A percentile compares a stretch with the other conserved stretches of the same genome.
Conservation (phyloP, 2,329 filamentous ascomycete species). For the Aspergillus sp. region DNA sequence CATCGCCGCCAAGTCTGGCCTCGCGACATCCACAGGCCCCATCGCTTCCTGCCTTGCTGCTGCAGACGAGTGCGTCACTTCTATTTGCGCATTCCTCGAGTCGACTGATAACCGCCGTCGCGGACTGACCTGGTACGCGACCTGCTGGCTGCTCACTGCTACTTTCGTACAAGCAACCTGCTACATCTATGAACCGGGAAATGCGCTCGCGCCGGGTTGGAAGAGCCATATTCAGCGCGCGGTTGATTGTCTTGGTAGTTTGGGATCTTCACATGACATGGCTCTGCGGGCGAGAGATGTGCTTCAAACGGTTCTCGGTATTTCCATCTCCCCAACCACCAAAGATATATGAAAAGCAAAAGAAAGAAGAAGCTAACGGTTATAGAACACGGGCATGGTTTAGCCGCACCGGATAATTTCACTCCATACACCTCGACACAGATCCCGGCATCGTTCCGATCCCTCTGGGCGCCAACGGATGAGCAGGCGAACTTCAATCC, state of each 20-base stretch:
- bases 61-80: slow-evolving; percentile 15
- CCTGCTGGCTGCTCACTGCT: slow-evolving; percentile 17
- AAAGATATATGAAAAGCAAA: neutral
- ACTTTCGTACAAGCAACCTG: slow-evolving; percentile 18
- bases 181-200: slow-evolving; percentile 14
- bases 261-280: slow-evolving; percentile 15
- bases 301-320: slow-evolving; percentile 13
- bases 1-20: slow-evolving; percentile 9
- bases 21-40: slow-evolving; percentile 8
- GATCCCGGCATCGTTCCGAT: slow-evolving; percentile 2
- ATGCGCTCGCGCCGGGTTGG: slow-evolving; percentile 10
- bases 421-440: slow-evolving; percentile 5
- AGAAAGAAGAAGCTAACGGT: neutral
- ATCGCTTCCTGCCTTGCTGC: slow-evolving; percentile 13
- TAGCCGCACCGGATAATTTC: neutral
- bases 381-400: slow-evolving; percentile 4
- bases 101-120: slow-evolving; percentile 11
- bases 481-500: slow-evolving; percentile 6
- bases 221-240: slow-evolving; percentile 11
- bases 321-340: neutral
- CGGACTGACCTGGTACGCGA: slow-evolving; percentile 17
- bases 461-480: slow-evolving; percentile 7
- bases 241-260: slow-evolving; percentile 11
- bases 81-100: slow-evolving; percentile 14
- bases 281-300: slow-evolving; percentile 12